These are phyloP conservation scores for Kwoniella bestiolae DNA, from an alignment of 768 basidiomycete species.

Conservation along the genomic window DNA sequence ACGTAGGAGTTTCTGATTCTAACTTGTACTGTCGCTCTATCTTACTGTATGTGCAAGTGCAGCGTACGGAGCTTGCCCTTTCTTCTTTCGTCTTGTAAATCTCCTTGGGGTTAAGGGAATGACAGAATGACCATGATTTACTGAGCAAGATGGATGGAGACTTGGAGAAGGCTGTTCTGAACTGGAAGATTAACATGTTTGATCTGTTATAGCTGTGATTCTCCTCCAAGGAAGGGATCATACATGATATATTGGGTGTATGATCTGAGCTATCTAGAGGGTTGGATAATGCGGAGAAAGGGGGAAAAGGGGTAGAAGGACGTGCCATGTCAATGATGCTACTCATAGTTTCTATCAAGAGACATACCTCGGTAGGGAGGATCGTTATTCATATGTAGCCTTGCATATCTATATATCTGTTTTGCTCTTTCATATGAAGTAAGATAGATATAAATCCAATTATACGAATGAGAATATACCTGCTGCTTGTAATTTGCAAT, in stretches of 20 bases:
- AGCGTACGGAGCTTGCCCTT: background rate
- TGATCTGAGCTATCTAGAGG: too few relatives aligned
- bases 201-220: too few relatives aligned
- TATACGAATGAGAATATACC: background rate
- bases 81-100: background rate
- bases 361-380: background rate
- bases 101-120: background rate
- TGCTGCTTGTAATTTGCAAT: too few relatives aligned
- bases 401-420: background rate
- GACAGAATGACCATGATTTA: background rate
- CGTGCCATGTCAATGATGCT: background rate
- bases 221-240: constrained; percentile 12
- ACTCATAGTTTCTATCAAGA: background rate
- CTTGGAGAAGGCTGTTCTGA: too few relatives aligned
- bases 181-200: too few relatives aligned
- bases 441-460: background rate
- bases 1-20: too few relatives aligned
- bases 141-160: background rate
- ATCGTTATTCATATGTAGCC: background rate
- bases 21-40: too few relatives aligned
- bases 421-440: background rate
- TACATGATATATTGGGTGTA: constrained; percentile 5
- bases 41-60: too few relatives aligned
- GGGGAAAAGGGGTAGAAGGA: background rate
- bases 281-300: background rate